A percentile compares a stretch with the other conserved stretches of the same genome.
phyloP scores from a whole-genome alignment of 331 rosid genomes.

The Quercus lobata region DNA sequence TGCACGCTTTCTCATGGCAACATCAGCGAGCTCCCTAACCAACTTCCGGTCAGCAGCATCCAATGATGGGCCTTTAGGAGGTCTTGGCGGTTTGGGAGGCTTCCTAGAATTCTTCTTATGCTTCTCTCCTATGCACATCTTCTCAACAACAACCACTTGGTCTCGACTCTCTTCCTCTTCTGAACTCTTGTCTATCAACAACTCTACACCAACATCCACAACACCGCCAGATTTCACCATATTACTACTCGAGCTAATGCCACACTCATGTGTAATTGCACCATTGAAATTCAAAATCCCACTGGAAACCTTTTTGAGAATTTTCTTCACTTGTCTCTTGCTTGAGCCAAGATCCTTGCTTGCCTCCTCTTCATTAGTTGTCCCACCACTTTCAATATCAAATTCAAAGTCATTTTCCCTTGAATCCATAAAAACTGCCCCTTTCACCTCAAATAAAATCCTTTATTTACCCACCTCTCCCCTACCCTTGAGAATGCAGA shows the following conservation, averaged over 20 bases:
- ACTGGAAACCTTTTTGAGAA: conserved; percentile 26
- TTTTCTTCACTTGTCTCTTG: conserved; percentile 24
- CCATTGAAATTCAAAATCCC: conserved; percentile 24
- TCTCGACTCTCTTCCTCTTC: conserved; percentile 19
- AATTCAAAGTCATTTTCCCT: conserved; percentile 31
- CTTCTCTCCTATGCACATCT: conserved; percentile 22
- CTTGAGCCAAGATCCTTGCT: conserved; percentile 24
- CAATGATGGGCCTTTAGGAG: conserved; percentile 66
- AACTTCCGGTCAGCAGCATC: conserved; percentile 60
- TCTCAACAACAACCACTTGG: conserved; percentile 11
- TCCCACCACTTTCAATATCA: conserved; percentile 60
- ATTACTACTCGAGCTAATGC: conserved; percentile 25
- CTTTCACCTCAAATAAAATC: conserved; percentile 17
- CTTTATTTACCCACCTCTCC: too few relatives aligned
- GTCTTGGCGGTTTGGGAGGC: conserved; percentile 67
- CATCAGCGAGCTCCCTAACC: conserved; percentile 57
- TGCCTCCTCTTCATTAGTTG: conserved; percentile 34
- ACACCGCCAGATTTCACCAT: conserved; percentile 22
- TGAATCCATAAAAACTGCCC: conserved; percentile 37
- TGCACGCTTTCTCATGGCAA: conserved; percentile 69
- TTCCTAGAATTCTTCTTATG: conserved; percentile 37
- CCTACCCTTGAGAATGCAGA: background rate
- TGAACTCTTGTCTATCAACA: conserved; percentile 30
- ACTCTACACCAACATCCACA: conserved; percentile 18
- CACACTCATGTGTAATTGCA: conserved; percentile 27